Base-by-base conservation (phyloP, 2,329 filamentous ascomycete genomes). In the Ophiostoma quercus region DNA sequence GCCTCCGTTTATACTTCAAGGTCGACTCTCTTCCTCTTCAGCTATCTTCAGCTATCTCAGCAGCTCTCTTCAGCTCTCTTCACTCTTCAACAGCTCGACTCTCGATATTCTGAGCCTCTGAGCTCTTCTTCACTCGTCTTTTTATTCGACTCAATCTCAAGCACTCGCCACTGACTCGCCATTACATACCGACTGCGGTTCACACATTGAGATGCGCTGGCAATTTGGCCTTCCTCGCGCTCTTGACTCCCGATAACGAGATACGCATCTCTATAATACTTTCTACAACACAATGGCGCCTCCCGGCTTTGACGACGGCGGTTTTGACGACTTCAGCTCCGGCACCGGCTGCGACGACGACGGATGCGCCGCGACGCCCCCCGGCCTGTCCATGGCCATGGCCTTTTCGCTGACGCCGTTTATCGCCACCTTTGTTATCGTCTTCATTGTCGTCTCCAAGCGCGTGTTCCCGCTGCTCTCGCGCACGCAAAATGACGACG, bases 381-480 rank as follows among this genome's bases (percentile, higher is more conserved):
- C 83, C 41, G 76, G 78, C 68, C 76, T 80, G 57, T 75, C 84
- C 47, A 77, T 87, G 51, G 29, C 70, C 12, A 67, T 67, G 32
- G 9, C 73, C 9, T 67, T 88, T 67, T 84, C 91, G 71, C 86
- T 92, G 32, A 83, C 86, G 3, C 91, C 92, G 0, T 92, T 95
- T 77, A 77, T 91, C 71, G 77, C 87, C 71, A 91, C 91, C 51
- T 94, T 94, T 78, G 73, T 86, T 72, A 76, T 85, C 67, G 86
- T 91, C 73, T 85, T 85, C 67, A 75, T 85, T 47, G 79, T 91
- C 69, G 89, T 90, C 67, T 84, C 88, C 67, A 85, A 87, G 47
- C 89, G 87, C 75, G 80, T 96, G 22, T 93, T 92, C 75, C 92
- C 92, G 3, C 80, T 87, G n/a, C 84, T 96, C 9, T 88, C 90